A percentile compares a stretch with the other conserved stretches of the same genome.
These are phyloP conservation scores for Begonia fuchsioides DNA, from an alignment of 306 rosid genomes.

Conservation along the genomic window DNA sequence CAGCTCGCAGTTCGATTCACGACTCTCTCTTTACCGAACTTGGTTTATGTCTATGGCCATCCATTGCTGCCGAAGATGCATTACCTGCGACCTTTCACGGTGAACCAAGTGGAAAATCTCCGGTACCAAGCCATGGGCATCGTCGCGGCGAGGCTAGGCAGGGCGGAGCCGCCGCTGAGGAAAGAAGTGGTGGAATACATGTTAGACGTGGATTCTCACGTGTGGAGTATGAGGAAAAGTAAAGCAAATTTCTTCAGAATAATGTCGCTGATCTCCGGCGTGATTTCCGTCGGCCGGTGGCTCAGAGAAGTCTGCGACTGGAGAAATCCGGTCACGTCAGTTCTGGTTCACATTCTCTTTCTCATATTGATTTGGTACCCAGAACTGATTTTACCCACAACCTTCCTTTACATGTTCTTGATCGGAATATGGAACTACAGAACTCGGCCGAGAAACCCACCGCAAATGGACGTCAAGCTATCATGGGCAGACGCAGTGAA, in stretches of 20 bases:
- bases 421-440: conserved; percentile 92
- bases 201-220: conserved; percentile 82
- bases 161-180: conserved; percentile 88
- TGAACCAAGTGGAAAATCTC: conserved; percentile 70
- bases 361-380: conserved; percentile 73
- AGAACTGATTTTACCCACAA: conserved; percentile 77
- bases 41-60: conserved; percentile 60
- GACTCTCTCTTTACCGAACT: conserved; percentile 57
- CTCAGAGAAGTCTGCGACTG: conserved; percentile 63
- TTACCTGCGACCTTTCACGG: conserved; percentile 72
- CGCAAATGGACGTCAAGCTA: conserved; percentile 77
- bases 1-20: conserved; percentile 86
- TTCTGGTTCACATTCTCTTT: conserved; percentile 63
- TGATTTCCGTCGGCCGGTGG: conserved; percentile 56
- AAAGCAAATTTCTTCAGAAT: conserved; percentile 86
- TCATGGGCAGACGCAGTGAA: conserved; percentile 81
- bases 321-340: conserved; percentile 67
- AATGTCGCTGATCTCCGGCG: conserved; percentile 62
- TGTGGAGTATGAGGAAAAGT: conserved; percentile 99
- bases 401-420: conserved; percentile 84
- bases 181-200: conserved; percentile 90
- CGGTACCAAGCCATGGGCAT: conserved; percentile 87
- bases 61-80: conserved; percentile 96
- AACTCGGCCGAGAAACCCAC: conserved; percentile 52
- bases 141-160: conserved; percentile 58